Conservation (phyloP, 148 eudicot genomes). For the Dysphania ambrosioides region DNA sequence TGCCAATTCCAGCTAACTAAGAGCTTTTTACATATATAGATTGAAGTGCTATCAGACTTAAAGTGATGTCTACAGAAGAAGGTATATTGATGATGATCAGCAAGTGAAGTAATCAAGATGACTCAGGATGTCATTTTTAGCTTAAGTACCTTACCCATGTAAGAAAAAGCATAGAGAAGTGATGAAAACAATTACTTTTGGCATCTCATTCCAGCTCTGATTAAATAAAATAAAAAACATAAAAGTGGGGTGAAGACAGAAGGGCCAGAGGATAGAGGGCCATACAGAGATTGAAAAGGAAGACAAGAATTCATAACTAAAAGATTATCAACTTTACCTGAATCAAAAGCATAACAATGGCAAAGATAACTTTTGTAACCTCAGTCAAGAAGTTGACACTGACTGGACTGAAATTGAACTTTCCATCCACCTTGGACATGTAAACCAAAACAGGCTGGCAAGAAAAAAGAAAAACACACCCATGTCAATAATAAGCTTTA, state of each 20-base stretch:
- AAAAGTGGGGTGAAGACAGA: neutral
- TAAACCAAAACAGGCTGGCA: slow-evolving; percentile 70
- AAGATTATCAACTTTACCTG: slow-evolving; percentile 43
- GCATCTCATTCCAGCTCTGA: neutral
- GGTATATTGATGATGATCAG: neutral
- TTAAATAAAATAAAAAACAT: neutral
- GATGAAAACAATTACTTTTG: neutral
- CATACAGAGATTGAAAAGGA: neutral
- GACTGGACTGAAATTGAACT: slow-evolving; percentile 69
- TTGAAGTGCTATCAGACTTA: neutral
- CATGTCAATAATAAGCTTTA: slow-evolving; percentile 1
- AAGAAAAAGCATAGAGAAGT: neutral
- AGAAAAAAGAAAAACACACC: slow-evolving; percentile 3
- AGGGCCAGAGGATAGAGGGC: neutral
- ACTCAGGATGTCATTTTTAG: neutral
- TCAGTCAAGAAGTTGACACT: slow-evolving; percentile 85
- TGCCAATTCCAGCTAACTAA: neutral
- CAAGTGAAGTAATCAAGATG: slow-evolving; percentile 10
- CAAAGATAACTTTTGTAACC: slow-evolving; percentile 60
- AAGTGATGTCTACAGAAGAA: neutral
- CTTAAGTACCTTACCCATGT: neutral
- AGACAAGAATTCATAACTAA: neutral
- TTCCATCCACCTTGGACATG: slow-evolving; percentile 90
- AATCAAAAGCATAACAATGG: slow-evolving; percentile 64
- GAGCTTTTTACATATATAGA: neutral